A percentile compares a stretch with the other conserved stretches of the same genome.
phyloP scores from a whole-genome alignment of 768 basidiomycete species.

The Russula emetica region DNA sequence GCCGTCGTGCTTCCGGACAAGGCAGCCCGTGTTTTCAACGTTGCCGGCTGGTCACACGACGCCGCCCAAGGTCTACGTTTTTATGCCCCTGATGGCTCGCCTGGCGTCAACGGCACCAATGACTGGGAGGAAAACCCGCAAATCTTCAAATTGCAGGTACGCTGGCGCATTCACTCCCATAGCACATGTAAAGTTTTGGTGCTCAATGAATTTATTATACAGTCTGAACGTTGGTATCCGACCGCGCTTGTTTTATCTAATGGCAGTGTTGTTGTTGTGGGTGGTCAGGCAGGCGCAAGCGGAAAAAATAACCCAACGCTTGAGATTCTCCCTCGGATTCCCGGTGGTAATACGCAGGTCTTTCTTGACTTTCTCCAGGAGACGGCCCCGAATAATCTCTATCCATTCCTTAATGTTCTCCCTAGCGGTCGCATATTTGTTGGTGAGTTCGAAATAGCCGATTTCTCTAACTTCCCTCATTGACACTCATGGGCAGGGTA shows the following conservation, averaged over 20 bases:
- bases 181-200: not conserved
- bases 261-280: conserved; percentile 67
- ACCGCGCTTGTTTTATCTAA: conserved; percentile 65
- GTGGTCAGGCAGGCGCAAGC: conserved; percentile 72
- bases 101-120: conserved; percentile 66
- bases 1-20: conserved; percentile 72
- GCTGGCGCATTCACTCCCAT: conserved; percentile 9
- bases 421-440: conserved; percentile 68
- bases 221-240: conserved; percentile 71
- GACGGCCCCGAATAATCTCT: conserved; percentile 77
- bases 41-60: conserved; percentile 64
- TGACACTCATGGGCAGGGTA: conserved; percentile 44
- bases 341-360: conserved; percentile 56
- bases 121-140: conserved; percentile 72
- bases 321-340: conserved; percentile 65
- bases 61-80: conserved; percentile 74
- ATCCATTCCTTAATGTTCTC: conserved; percentile 70
- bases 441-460: conserved; percentile 40
- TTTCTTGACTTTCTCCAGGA: conserved; percentile 60
- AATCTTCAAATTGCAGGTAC: conserved; percentile 55
- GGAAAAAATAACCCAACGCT: conserved; percentile 60
- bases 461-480: not conserved
- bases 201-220: not conserved
- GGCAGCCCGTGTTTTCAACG: conserved; percentile 57
- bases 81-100: conserved; percentile 62